Percentiles rank a stretch among this genome's conserved stretches.
phyloP scores from a whole-genome alignment of 345 rosid genomes.

The Hirschfeldia incana region DNA sequence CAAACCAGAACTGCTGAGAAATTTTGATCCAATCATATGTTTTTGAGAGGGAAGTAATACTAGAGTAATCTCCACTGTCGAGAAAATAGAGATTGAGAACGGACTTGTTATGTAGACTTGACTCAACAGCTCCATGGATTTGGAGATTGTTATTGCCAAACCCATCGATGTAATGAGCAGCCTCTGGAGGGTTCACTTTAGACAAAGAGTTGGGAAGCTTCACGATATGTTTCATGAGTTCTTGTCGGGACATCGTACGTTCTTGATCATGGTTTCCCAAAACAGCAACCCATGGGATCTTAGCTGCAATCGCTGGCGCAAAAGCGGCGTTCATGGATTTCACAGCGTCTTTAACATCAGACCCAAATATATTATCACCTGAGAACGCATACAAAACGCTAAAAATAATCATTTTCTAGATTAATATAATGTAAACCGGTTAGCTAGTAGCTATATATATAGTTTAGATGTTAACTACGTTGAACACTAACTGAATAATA shows the following conservation, averaged over 20 bases:
- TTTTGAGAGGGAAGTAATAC: not conserved
- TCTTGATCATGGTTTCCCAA: not conserved
- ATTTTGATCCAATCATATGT: constrained; percentile 47
- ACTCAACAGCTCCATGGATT: not conserved
- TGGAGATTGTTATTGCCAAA: not conserved
- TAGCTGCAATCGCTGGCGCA: not conserved
- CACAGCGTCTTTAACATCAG: not conserved
- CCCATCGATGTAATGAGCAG: not conserved
- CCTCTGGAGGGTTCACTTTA: not conserved
- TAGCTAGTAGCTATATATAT: no score
- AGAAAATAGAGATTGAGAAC: not conserved
- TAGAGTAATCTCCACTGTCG: not conserved
- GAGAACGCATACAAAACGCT: not conserved
- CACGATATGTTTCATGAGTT: not conserved
- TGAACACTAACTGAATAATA: no score
- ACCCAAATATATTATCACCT: not conserved
- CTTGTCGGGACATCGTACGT: not conserved
- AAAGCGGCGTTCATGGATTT: not conserved
- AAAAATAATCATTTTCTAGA: no score
- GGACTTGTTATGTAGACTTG: not conserved
- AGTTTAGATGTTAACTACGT: no score
- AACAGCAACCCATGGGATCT: not conserved
- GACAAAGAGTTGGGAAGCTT: not conserved
- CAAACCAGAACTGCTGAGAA: constrained; percentile 85
- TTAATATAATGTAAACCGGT: no score